These are phyloP conservation scores for Crinitomyces ghanaensis DNA, from an alignment of 805 yeast species.

Conservation along the genomic window DNA sequence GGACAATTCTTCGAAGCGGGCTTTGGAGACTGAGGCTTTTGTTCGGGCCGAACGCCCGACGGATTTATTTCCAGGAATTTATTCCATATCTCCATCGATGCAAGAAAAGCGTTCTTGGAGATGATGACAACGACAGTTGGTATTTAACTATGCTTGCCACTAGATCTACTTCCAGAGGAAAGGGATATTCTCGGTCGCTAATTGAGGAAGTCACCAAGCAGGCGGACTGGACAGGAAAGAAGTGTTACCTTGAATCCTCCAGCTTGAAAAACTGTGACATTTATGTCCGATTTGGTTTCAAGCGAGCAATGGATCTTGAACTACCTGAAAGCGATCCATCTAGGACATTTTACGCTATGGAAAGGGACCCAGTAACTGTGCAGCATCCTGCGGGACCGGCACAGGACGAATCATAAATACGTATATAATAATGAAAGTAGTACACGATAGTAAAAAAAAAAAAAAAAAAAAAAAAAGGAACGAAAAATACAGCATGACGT, in stretches of 20 bases:
- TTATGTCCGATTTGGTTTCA: conserved; percentile 43
- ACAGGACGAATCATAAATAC: too few relatives aligned
- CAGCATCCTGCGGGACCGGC: background rate
- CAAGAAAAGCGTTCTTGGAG: conserved; percentile 31
- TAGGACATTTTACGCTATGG: conserved; percentile 11
- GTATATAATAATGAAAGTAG: too few relatives aligned
- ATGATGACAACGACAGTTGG: conserved; percentile 36
- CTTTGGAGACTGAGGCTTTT: conserved; percentile 29
- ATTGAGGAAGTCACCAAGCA: conserved; percentile 40
- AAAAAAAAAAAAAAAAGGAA: too few relatives aligned
- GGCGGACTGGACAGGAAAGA: conserved; percentile 26
- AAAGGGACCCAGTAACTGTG: conserved; percentile 17
- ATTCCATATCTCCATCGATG: conserved; percentile 35
- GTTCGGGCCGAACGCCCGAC: conserved; percentile 34
- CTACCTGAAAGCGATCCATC: conserved; percentile 6
- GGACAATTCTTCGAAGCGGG: conserved; percentile 18
- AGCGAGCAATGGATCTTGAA: conserved; percentile 8
- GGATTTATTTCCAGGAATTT: conserved; percentile 40
- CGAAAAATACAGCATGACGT: too few relatives aligned
- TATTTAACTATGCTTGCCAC: conserved; percentile 50
- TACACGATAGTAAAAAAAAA: too few relatives aligned
- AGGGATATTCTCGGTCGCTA: conserved; percentile 43
- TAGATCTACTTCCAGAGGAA: conserved; percentile 45
- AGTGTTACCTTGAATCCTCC: conserved; percentile 45
- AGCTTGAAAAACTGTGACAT: conserved; percentile 42